Base-by-base conservation (phyloP, 2,329 filamentous ascomycete genomes). In the Pyricularia sp. region DNA sequence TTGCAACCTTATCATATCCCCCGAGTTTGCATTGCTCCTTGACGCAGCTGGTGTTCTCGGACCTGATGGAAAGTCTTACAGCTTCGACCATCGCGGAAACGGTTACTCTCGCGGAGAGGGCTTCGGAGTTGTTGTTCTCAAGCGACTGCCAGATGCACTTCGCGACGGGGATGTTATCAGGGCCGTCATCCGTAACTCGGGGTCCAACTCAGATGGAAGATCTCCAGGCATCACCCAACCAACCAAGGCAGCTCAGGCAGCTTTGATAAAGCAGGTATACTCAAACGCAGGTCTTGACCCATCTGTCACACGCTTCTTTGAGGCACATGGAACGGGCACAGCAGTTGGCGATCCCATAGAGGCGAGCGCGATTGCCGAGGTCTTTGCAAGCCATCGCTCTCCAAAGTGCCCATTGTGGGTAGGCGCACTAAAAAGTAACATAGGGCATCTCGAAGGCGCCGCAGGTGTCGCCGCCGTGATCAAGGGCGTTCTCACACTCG, bases 91-190 rank as follows among this genome's bases (percentile, higher is more conserved):
- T 4, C 73, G 73, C 36, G 84, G 79, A 3, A 78, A 81, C 69
- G 85, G 85, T 0, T 87, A 85, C 72, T 81, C 78, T 0, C 77
- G 83, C 79, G 83, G 83, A 7, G 86, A 88, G 68, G 85, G 85
- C 0, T 76, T 86, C 20, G 80, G 82, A 0, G 77, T 78, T 0
- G 69, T 88, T 0, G 75, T 88, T 0, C 71, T 89, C 0, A 89
- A 88, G 73, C 77, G 75, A 0, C 72, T 88, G 1, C 76, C 73
- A 4, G 75, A 79, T 2, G 87, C 86, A 0, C 69, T 88, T 5
- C 75, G 66, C n/a, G 73, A 80, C 70, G 77, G 78, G 2, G 76
- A 82, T 66, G 76, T 76, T 64, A 78, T 81, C 33, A 75, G 79
- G 1, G 79, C 78, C 9, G 78, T 81, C 6, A 79, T 81, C 33